Evolutionary conservation across 2,329 filamentous ascomycete genomes (phyloP), one percentile per base, ranked within the genome.

Genomic region (Plectosphaerella sp.): DNA sequence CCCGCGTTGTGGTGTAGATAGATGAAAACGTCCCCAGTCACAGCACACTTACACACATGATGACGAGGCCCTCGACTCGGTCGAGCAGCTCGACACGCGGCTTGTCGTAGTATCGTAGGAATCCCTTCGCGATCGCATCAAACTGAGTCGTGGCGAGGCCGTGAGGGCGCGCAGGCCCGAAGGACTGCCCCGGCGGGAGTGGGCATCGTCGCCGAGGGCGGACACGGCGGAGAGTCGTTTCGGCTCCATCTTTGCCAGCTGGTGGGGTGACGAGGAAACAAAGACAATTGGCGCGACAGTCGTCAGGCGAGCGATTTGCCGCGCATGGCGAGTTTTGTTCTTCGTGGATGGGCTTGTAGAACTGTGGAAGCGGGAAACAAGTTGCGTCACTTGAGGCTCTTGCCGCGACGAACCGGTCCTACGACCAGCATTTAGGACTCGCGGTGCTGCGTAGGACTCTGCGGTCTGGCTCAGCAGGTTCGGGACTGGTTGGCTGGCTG

Each of bases 31-130:
- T 18, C 37, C 37, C 15, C 3, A n/a, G 16, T 45, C 28, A 33
- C 28, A 33, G 33, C 43, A 47, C 36, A 57, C 67, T 69, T 69
- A 69, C 67, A 69, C 67, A 55, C 67, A 69, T 49, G 62, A 60
- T 50, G 53, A 43, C 41, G 16, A 12, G 41, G 18, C n/a, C 18
- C n/a, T 43, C n/a, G 64, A 60, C 49, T 53, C 53, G 22, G 54
- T 55, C 24, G 53, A 56, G 15, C 52, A 61, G 20, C 63, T 43
- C 10, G 41, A 43, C 10, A 43, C 16, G 2, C 41, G 7, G 16
- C 41, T 43, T 3, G 41, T 18, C 48, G 63, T 64, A 16, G 61
- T 55, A 20, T 59, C 60, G 47, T 57, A 61, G 22, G 65, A 68
- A 42, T 61, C 61, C 41, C 61, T 63, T 52, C 64, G 65, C 49